Percentiles rank a stretch among this genome's conserved stretches.
These are phyloP conservation scores for Aphanoascus verrucosus DNA, from an alignment of 2,329 filamentous ascomycete genomes.

Conservation along the genomic window DNA sequence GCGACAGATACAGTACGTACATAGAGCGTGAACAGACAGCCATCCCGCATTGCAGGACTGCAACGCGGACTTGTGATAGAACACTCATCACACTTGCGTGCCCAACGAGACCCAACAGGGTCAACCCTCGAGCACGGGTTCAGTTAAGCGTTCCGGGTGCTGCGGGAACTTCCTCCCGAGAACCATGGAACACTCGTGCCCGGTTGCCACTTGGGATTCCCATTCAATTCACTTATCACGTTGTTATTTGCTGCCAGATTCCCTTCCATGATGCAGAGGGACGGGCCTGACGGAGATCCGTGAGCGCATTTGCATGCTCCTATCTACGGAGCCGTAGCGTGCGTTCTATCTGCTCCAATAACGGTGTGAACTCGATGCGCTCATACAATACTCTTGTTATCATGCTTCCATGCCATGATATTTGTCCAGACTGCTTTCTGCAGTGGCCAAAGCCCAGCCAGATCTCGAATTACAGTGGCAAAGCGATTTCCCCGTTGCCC, in stretches of 20 bases:
- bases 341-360: neutral
- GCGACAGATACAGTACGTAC: too few relatives aligned
- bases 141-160: neutral
- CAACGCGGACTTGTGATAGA: neutral
- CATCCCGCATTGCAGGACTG: neutral
- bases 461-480: neutral
- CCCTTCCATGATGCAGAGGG: neutral
- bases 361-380: neutral
- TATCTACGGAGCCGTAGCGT: neutral
- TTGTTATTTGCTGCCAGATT: neutral
- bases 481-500: neutral
- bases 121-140: neutral
- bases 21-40: neutral
- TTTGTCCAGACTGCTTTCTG: too few relatives aligned
- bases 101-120: neutral
- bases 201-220: neutral
- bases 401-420: too few relatives aligned
- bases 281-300: too few relatives aligned
- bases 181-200: neutral
- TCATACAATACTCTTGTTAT: too few relatives aligned
- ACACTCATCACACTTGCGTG: neutral
- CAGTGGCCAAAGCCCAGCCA: neutral
- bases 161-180: neutral
- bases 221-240: neutral
- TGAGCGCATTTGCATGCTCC: too few relatives aligned